These are phyloP conservation scores for Metschnikowia sp. DNA, from an alignment of 805 yeast species.

Conservation along the genomic window DNA sequence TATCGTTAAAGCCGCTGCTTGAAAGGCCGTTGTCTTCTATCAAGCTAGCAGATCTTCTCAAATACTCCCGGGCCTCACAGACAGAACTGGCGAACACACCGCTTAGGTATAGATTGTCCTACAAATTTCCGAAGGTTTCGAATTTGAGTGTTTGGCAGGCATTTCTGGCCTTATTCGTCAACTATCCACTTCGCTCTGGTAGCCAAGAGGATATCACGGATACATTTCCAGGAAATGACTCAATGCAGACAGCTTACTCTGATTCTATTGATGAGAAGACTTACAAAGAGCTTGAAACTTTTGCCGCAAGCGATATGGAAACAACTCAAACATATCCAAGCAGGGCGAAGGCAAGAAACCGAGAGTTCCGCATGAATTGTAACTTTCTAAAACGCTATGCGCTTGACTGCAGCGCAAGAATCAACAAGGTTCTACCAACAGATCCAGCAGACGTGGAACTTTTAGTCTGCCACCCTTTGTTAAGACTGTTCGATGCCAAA, in stretches of 20 bases:
- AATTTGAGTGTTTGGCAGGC: conserved; percentile 5
- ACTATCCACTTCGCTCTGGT: conserved; percentile 6
- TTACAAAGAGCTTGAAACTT: background rate
- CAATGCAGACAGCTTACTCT: background rate
- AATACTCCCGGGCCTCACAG: background rate
- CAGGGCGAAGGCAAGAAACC: conserved; percentile 5
- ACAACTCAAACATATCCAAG: too few relatives aligned
- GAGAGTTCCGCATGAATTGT: conserved; percentile 17
- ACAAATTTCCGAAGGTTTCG: conserved; percentile 1
- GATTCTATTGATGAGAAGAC: background rate
- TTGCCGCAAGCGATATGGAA: background rate
- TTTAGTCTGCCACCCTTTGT: conserved; percentile 2
- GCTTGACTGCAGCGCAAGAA: conserved; percentile 15
- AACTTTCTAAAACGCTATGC: conserved; percentile 18
- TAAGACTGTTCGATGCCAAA: conserved; percentile 2
- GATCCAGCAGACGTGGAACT: conserved; percentile 4
- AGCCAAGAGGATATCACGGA: conserved; percentile 1
- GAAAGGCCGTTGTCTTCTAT: background rate
- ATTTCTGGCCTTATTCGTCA: conserved; percentile 11
- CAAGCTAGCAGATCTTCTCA: conserved; percentile 5
- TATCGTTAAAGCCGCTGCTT: background rate
- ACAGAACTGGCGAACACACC: background rate
- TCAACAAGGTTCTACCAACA: conserved; percentile 7
- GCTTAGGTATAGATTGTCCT: background rate
- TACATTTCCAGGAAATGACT: background rate